Conservation (phyloP, 371 early-diverging fungal species). For the Mucor piriformis region DNA sequence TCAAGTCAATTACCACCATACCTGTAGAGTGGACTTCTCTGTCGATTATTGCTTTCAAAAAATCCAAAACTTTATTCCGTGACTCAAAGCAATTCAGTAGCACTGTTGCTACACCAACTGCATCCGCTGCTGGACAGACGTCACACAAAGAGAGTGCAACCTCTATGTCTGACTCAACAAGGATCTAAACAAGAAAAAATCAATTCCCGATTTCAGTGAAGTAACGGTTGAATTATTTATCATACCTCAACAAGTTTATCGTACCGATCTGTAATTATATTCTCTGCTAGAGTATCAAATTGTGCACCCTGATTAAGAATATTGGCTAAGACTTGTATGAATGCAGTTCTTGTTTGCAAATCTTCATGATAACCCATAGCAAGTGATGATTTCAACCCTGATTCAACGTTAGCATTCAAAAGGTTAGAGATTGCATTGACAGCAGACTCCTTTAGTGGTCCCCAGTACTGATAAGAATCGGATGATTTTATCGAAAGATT, state of each 20-base stretch:
- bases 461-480: slow-evolving; percentile 56
- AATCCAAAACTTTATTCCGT: slow-evolving; percentile 60
- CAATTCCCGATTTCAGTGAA: background rate
- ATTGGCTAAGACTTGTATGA: slow-evolving; percentile 89
- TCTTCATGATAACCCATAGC: slow-evolving; percentile 93
- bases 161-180: slow-evolving; percentile 67
- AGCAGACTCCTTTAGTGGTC: slow-evolving; percentile 76
- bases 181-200: slow-evolving; percentile 28
- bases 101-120: slow-evolving; percentile 75
- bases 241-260: slow-evolving; percentile 30
- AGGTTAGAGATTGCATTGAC: slow-evolving; percentile 86
- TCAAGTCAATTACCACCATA: slow-evolving; percentile 27
- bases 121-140: slow-evolving; percentile 78
- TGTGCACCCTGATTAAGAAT: slow-evolving; percentile 84
- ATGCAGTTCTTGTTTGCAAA: slow-evolving; percentile 80
- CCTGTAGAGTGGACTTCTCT: slow-evolving; percentile 76
- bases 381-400: slow-evolving; percentile 83
- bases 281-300: slow-evolving; percentile 80
- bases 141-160: slow-evolving; percentile 81
- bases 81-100: slow-evolving; percentile 80
- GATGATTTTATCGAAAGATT: slow-evolving; percentile 10
- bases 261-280: slow-evolving; percentile 67
- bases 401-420: slow-evolving; percentile 88
- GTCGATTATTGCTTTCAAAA: slow-evolving; percentile 78
- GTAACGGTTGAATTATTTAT: background rate